Conservation (phyloP, 2,329 filamentous ascomycete genomes). For the Fusarium nelsonii region DNA sequence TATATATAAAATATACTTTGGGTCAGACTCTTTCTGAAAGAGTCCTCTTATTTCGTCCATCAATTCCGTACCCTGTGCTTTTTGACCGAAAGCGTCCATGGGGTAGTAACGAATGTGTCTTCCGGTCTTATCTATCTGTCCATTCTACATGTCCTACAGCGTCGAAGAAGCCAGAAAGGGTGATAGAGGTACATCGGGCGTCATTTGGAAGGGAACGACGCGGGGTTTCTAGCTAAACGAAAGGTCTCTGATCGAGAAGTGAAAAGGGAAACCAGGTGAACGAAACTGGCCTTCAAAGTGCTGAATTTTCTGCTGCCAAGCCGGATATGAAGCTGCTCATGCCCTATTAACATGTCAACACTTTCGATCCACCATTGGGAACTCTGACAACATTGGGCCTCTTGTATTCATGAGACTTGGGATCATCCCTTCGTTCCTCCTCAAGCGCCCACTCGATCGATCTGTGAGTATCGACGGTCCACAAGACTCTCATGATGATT, state of each 20-base stretch:
- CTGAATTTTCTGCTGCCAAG: too few species aligned
- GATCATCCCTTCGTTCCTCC: conserved; percentile 21
- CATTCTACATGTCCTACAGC: too few species aligned
- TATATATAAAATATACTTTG: too few species aligned
- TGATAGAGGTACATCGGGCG: not conserved
- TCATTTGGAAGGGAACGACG: too few species aligned
- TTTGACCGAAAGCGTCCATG: too few species aligned
- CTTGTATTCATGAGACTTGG: not conserved
- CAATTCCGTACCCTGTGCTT: too few species aligned
- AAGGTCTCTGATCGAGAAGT: not conserved
- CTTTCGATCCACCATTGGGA: conserved; percentile 31
- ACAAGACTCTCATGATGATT: conserved; percentile 27
- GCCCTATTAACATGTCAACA: conserved; percentile 11
- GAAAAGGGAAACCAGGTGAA: not conserved
- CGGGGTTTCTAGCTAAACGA: too few species aligned
- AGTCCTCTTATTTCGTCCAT: too few species aligned
- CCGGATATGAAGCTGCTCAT: not conserved
- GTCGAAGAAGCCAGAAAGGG: too few species aligned
- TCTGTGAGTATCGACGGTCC: conserved; percentile 29
- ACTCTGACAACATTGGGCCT: conserved; percentile 26
- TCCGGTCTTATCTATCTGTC: too few species aligned
- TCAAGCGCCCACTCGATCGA: conserved; percentile 41
- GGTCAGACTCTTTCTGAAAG: too few species aligned
- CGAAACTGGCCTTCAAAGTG: not conserved
- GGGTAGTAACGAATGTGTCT: too few species aligned